Base-by-base conservation (phyloP, 139 green algal genomes). In the Picochlorum sp. region DNA sequence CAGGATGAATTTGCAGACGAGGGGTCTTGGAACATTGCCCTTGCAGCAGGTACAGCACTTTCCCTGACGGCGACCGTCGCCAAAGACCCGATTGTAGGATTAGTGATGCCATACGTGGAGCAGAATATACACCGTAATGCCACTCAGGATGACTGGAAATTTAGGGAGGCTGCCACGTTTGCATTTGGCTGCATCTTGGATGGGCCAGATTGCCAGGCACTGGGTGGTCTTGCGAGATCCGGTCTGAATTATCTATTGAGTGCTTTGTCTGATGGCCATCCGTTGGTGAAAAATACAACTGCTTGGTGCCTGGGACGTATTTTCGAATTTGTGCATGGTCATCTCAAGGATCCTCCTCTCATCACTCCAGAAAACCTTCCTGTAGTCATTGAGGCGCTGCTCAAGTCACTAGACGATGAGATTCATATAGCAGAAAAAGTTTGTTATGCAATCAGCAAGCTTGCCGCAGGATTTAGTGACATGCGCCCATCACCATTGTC, bases 151-250 rank as follows among this genome's bases (percentile, higher is more conserved):
- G 85, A 95, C 72, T 99, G 94, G 94, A 83, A 89, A 7, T 68
- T 68, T n/a, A 69, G 92, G 4, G 94, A 99, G 73, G 94, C 89
- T 6, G 92, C 94, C 21, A 96, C 90, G 16, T 95, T 94, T 73
- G 93, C 92, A 1, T 97, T 98, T 77, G 91, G 94, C 20, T 87
- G 81, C 41, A 95, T 99, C 59, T 75, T 99, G 64, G 91, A 98
- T 66, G 94, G 94, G 1, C 92, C 93, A 5, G 63, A 61, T 20
- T 62, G 69, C 20, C 66, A 75, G 11, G 69, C 77, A 15, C 76
- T 97, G 38, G 69, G 69, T 28, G 66, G 73, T 10, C 80, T 94
- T 20, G 88, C 91, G 20, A 68, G 77, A 34, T 67, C 75, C 21
- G 92, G 81, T 8, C 75, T 98, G 38, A 57, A 57, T 31, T 90